Base-by-base conservation (phyloP, 352 stramenopile genomes). In the Pseudoperonospora humuli region DNA sequence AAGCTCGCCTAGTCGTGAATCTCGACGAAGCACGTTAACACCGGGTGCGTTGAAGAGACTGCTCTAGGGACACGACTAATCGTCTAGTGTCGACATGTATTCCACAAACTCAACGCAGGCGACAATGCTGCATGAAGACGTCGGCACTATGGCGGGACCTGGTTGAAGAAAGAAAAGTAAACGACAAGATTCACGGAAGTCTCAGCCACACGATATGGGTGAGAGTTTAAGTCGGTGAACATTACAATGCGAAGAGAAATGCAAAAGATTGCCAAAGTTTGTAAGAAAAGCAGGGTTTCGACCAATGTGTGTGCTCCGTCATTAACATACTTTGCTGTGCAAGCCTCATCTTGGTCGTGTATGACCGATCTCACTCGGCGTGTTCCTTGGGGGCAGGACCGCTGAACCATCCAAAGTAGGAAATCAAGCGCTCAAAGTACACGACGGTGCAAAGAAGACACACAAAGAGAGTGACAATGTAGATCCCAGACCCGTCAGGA, bases 401-500 rank as follows among this genome's bases (percentile, higher is more conserved):
- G 18, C 21, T 61, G 24, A 67, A 50, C 41, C 51, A 68, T 28
- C 41, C 58, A 42, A 89, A 63, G 62, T 84, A 88, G 3, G 65
- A 61, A 38, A 68, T 24, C 15, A 92, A 45, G 5, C 66, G 74
- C 17, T 54, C 23, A 40, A 67, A 15, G 61, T 87, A 88, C 33
- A 87, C 63, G 52, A 78, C 28, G 34, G 74, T 87, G 56, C 75
- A 90, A 44, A 92, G 61, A 24, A 40, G 18, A 61, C 71, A 88
- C 57, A 88, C 64, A 53, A 88, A 81, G 37, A 89, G 67, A 52
- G 77, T 89, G 51, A 90, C 73, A n/a, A 88, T 57, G 51, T 87
- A 90, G 7, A 63, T 69, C 39, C 80, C 80, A 20, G 75, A 89
- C 23, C 77, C 77, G 52, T 86, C 70, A 13, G 76, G 73, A 15